phyloP scores from a whole-genome alignment of 305 asterid genomes.

The Lippia alba region DNA sequence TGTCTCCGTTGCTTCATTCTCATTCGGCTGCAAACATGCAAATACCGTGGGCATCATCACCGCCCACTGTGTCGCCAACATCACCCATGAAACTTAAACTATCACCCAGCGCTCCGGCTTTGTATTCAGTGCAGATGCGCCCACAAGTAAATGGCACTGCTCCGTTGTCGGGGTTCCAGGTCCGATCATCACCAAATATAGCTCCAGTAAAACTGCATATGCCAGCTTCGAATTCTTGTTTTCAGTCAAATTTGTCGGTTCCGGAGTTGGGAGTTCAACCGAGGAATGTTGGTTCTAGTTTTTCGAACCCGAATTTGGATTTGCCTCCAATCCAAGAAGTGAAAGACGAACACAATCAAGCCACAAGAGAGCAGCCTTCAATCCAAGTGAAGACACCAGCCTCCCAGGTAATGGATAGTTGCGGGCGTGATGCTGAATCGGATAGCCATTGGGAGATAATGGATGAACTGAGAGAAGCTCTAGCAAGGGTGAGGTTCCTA shows the following conservation, averaged over 20 bases:
- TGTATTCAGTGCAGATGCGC: slow-evolving; percentile 21
- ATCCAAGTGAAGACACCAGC: slow-evolving; percentile 39
- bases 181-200: slow-evolving; percentile 15
- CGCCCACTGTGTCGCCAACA: slow-evolving; percentile 37
- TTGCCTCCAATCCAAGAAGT: slow-evolving; percentile 21
- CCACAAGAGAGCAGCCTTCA: slow-evolving; percentile 43
- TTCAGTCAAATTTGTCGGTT: slow-evolving; percentile 26
- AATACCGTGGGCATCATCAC: slow-evolving; percentile 22
- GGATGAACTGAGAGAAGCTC: slow-evolving; percentile 48
- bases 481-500: slow-evolving; percentile 43
- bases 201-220: slow-evolving; percentile 29
- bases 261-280: slow-evolving; percentile 13
- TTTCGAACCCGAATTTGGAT: slow-evolving; percentile 4
- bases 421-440: slow-evolving; percentile 21
- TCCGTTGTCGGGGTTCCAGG: slow-evolving; percentile 29
- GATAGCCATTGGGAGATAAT: slow-evolving; percentile 32
- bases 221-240: slow-evolving; percentile 26
- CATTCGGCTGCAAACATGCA: slow-evolving; percentile 17
- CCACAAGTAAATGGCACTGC: slow-evolving; percentile 17
- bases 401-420: slow-evolving; percentile 13
- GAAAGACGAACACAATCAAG: slow-evolving; percentile 15
- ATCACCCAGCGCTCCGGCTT: slow-evolving; percentile 6
- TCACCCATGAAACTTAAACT: slow-evolving; percentile 36
- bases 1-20: slow-evolving; percentile 20
- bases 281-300: slow-evolving; percentile 12